These are phyloP conservation scores for Mortierella sp. DNA, from an alignment of 371 early-diverging fungal genomes.

Conservation along the genomic window DNA sequence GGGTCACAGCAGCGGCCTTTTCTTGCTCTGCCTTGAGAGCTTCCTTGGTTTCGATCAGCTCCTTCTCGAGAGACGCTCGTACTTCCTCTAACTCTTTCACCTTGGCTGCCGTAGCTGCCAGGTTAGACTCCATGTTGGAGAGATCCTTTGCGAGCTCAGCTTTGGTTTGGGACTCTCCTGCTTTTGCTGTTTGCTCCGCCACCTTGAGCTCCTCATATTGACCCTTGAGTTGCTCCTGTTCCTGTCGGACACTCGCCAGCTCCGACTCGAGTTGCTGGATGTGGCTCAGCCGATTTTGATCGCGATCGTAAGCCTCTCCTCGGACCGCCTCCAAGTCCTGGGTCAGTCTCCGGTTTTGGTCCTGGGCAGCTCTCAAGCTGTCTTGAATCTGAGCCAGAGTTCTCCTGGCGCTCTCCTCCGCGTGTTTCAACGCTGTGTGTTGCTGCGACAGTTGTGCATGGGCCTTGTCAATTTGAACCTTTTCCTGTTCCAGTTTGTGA, in stretches of 20 bases:
- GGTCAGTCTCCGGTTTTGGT: conserved; percentile 15
- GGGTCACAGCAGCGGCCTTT: not conserved
- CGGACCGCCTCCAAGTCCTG: conserved; percentile 26
- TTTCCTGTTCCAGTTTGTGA: conserved; percentile 29
- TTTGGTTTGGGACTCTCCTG: conserved; percentile 45
- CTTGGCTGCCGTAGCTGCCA: conserved; percentile 19
- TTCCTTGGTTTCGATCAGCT: conserved; percentile 22
- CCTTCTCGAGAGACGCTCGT: conserved; percentile 30
- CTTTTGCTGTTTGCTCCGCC: conserved; percentile 44
- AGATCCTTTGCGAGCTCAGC: conserved; percentile 31
- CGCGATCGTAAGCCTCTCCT: conserved; percentile 13
- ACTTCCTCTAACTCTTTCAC: conserved; percentile 30
- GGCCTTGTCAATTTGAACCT: conserved; percentile 41
- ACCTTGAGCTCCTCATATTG: conserved; percentile 42
- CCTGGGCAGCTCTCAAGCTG: conserved; percentile 5
- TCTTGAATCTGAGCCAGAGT: conserved; percentile 34
- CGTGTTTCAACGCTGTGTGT: conserved; percentile 19
- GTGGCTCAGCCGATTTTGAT: conserved; percentile 12
- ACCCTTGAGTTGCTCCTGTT: conserved; percentile 24
- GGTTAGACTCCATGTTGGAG: conserved; percentile 15
- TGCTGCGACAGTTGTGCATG: conserved; percentile 40
- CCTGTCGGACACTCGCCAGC: conserved; percentile 20
- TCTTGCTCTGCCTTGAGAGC: conserved; percentile 16
- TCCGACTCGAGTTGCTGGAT: conserved; percentile 34
- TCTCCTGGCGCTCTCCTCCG: conserved; percentile 34